Evolutionary conservation across 441 rosid species (phyloP).

Genomic region (Populus hybrid): DNA sequence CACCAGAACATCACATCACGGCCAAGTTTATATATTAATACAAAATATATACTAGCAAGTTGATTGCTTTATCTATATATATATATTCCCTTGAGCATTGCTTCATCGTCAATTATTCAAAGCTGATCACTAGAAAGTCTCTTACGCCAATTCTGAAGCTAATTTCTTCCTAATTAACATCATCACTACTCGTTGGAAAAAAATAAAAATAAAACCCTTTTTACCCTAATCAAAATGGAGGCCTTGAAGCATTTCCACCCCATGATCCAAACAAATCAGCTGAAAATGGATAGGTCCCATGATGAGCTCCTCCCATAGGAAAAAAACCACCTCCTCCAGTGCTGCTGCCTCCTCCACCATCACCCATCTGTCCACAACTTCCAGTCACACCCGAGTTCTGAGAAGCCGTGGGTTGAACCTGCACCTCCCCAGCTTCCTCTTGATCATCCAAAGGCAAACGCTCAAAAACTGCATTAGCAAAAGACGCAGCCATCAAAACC

Average conservation of each 20-base stretch:
- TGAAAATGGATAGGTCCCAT: constrained; percentile 47
- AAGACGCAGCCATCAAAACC: constrained; percentile 58
- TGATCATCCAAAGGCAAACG: constrained; percentile 60
- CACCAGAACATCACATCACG: not conserved
- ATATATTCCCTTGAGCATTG: too few relatives aligned
- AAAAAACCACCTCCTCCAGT: constrained; percentile 23
- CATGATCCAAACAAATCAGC: constrained; percentile 64
- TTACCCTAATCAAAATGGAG: constrained; percentile 39
- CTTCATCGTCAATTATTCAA: not conserved
- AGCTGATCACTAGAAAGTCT: not conserved
- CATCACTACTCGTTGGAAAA: not conserved
- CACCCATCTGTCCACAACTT: constrained; percentile 44
- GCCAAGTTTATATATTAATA: not conserved
- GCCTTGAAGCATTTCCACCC: constrained; percentile 51
- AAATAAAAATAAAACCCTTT: not conserved
- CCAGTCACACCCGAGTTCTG: constrained; percentile 63
- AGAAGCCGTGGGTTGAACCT: constrained; percentile 44
- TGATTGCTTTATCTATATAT: not conserved
- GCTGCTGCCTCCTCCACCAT: constrained; percentile 28
- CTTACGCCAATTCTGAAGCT: too few relatives aligned
- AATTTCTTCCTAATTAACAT: not conserved
- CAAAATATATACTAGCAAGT: not conserved
- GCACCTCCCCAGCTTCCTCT: constrained; percentile 23
- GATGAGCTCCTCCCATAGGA: constrained; percentile 30
- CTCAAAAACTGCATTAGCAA: constrained; percentile 61